Evolutionary conservation across 2,329 filamentous ascomycete genomes (phyloP).

Genomic region (Fusarium torreyae): DNA sequence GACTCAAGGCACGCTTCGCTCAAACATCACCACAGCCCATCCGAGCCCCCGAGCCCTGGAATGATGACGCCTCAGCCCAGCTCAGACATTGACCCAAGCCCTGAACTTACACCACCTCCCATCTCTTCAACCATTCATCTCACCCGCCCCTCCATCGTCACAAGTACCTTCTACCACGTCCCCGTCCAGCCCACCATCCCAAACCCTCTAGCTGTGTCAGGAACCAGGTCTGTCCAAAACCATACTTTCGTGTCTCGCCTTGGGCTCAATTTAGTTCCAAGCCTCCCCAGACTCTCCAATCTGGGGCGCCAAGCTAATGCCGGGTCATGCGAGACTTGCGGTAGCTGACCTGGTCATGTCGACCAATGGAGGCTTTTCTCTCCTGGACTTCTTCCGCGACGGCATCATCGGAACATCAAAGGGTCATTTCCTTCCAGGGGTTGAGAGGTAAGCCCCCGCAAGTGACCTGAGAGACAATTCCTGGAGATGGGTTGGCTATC

Average conservation of each 20-base stretch:
- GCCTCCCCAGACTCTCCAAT: slow-evolving; percentile 16
- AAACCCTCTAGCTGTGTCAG: slow-evolving; percentile 25
- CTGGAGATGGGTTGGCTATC: background rate
- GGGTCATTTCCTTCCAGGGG: slow-evolving; percentile 24
- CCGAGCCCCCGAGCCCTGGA: slow-evolving; percentile 8
- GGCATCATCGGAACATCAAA: slow-evolving; percentile 28
- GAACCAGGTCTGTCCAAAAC: slow-evolving; percentile 20
- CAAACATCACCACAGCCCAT: background rate
- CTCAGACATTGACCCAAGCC: slow-evolving; percentile 22
- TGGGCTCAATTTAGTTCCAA: slow-evolving; percentile 12
- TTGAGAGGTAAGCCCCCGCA: background rate
- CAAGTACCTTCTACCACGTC: slow-evolving; percentile 34
- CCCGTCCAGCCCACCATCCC: slow-evolving; percentile 24
- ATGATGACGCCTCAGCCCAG: slow-evolving; percentile 16
- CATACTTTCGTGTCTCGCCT: slow-evolving; percentile 11
- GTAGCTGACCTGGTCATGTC: slow-evolving; percentile 43
- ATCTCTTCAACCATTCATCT: slow-evolving; percentile 8
- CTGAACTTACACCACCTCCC: slow-evolving; percentile 33
- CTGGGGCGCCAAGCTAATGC: slow-evolving; percentile 19
- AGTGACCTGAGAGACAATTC: slow-evolving; percentile 3
- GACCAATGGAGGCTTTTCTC: slow-evolving; percentile 24
- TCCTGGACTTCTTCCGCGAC: slow-evolving; percentile 3
- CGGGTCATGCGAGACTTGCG: slow-evolving; percentile 30
- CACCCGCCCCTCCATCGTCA: slow-evolving; percentile 8
- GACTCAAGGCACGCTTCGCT: slow-evolving; percentile 2